phyloP scores from a whole-genome alignment of 352 stramenopile genomes.

The Globisporangium apiculatum region DNA sequence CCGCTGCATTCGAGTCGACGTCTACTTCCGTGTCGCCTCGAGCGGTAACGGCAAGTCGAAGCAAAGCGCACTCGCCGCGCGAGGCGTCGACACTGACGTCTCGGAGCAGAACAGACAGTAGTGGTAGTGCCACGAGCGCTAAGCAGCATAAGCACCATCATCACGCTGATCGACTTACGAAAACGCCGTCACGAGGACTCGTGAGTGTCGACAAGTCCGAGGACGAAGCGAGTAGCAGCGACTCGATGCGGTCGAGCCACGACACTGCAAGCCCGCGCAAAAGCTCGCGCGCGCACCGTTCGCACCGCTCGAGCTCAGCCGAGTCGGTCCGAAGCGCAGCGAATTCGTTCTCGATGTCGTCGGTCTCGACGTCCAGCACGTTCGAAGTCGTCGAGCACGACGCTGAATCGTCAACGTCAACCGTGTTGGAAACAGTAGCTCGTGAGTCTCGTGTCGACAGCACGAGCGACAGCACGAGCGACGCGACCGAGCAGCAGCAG shows the following conservation, averaged over 20 bases:
- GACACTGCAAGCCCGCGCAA: not conserved
- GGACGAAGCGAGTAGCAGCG: constrained; percentile 1
- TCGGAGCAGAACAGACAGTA: not conserved
- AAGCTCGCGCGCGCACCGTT: not conserved
- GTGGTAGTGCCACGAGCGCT: not conserved
- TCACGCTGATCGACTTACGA: constrained; percentile 1
- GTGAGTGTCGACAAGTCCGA: constrained; percentile 15
- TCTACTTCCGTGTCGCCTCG: constrained; percentile 1
- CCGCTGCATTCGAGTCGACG: not conserved
- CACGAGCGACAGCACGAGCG: not conserved
- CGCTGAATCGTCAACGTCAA: not conserved
- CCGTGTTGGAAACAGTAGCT: too few species aligned
- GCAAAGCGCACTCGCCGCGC: constrained; percentile 1
- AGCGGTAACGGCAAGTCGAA: not conserved
- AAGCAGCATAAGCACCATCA: not conserved
- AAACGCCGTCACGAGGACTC: constrained; percentile 11
- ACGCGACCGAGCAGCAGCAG: not conserved
- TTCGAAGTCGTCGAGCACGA: constrained; percentile 3
- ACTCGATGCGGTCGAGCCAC: not conserved
- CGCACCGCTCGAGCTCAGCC: constrained; percentile 6
- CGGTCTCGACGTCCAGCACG: not conserved
- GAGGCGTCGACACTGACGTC: constrained; percentile 1
- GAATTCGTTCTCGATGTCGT: not conserved
- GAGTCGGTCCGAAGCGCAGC: constrained; percentile 4
- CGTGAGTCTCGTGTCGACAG: too few species aligned